Conservation (phyloP, 768 basidiomycete species). For the Calocera cornea region DNA sequence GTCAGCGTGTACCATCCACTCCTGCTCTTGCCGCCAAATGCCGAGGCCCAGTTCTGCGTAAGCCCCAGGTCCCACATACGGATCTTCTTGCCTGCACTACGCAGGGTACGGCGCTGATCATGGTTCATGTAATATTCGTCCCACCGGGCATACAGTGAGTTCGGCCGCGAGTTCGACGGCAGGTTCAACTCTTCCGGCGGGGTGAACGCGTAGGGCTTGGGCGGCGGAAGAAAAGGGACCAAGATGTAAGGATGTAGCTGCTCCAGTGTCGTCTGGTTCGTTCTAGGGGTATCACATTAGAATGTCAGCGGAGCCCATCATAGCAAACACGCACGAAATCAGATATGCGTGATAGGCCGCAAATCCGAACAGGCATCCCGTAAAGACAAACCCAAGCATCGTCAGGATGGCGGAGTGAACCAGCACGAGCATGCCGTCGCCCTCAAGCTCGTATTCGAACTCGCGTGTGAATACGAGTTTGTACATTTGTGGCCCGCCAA, state of each 20-base stretch:
- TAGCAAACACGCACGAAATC: neutral
- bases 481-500: neutral
- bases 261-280: neutral
- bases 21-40: neutral
- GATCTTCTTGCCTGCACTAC: neutral
- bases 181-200: neutral
- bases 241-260: neutral
- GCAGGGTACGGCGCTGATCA: neutral
- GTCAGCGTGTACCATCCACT: neutral
- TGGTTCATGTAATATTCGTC: conserved; percentile 3
- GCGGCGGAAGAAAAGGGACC: neutral
- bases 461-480: neutral
- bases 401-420: neutral
- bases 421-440: neutral
- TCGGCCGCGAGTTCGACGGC: neutral
- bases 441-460: neutral
- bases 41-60: neutral
- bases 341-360: neutral
- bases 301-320: neutral
- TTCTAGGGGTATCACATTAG: neutral
- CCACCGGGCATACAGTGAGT: neutral
- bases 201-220: neutral
- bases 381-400: neutral
- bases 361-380: neutral
- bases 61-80: neutral